These are phyloP conservation scores for Clausena lansium DNA, from an alignment of 345 rosid genomes.

Conservation along the genomic window DNA sequence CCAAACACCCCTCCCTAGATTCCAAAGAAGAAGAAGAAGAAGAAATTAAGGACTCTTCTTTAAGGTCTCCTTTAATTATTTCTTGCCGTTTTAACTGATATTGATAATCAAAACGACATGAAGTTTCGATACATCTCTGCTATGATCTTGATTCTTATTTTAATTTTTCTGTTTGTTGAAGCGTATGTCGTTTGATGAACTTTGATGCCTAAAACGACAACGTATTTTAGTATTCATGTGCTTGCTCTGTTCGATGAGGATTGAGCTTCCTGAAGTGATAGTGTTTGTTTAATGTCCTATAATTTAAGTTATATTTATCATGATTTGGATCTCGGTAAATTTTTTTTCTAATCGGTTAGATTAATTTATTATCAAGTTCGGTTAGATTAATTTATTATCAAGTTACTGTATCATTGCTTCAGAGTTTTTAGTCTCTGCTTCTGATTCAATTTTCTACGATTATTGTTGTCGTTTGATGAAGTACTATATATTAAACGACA, in stretches of 20 bases:
- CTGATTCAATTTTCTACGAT: neutral
- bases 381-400: neutral
- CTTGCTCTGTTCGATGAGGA: neutral
- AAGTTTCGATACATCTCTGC: neutral
- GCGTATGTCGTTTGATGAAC: neutral
- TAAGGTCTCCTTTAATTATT: neutral
- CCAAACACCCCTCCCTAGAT: too few species aligned
- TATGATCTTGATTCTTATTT: neutral
- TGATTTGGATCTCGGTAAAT: neutral
- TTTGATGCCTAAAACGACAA: neutral
- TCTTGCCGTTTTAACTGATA: neutral
- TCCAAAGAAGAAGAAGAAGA: too few species aligned
- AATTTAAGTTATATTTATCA: neutral
- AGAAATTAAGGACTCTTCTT: conserved; percentile 1
- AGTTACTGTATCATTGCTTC: neutral
- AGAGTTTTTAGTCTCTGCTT: neutral
- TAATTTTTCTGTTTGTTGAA: neutral
- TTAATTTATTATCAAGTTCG: neutral
- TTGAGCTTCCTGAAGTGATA: conserved; percentile 2
- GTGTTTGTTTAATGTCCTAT: neutral
- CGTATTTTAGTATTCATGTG: neutral
- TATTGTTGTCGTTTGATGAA: neutral
- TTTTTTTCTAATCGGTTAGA: neutral
- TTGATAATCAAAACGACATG: neutral
- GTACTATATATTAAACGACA: neutral